Percentiles rank a stretch among this genome's conserved stretches.
These are phyloP conservation scores for Stevia rebaudiana DNA, from an alignment of 140 eudicot genomes.

Conservation along the genomic window DNA sequence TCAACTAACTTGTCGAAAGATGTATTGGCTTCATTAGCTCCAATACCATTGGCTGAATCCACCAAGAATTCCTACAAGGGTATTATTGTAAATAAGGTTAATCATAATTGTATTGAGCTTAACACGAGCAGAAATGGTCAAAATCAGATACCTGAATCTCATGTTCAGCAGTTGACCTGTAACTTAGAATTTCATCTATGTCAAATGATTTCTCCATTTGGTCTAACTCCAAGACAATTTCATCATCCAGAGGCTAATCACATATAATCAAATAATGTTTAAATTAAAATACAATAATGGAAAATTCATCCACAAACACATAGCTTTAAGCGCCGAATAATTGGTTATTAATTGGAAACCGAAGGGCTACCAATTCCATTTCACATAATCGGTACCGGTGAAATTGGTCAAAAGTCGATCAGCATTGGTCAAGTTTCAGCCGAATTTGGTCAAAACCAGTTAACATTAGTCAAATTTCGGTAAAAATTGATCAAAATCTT, in stretches of 20 bases:
- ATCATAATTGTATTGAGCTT: background rate
- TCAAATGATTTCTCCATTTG: slow-evolving; percentile 82
- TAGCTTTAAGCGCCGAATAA: too few species aligned
- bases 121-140: background rate
- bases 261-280: slow-evolving; percentile 3
- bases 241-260: slow-evolving; percentile 62
- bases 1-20: slow-evolving; percentile 43
- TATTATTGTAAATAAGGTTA: slow-evolving; percentile 3
- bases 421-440: too few species aligned
- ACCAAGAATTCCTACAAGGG: slow-evolving; percentile 50
- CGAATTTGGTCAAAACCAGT: too few species aligned
- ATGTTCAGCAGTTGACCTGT: slow-evolving; percentile 76
- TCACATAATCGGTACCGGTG: too few species aligned
- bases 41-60: slow-evolving; percentile 37
- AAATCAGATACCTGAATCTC: slow-evolving; percentile 70
- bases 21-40: slow-evolving; percentile 32
- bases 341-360: too few species aligned
- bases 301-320: background rate
- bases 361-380: too few species aligned
- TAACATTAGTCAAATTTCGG: too few species aligned
- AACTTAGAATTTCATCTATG: slow-evolving; percentile 70
- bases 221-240: slow-evolving; percentile 61
- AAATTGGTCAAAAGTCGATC: too few species aligned
- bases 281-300: background rate
- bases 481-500: too few species aligned